A percentile compares a stretch with the other conserved stretches of the same genome.
phyloP scores from a whole-genome alignment of 371 early-diverging fungal genomes.

The Umbelopsis sp. region DNA sequence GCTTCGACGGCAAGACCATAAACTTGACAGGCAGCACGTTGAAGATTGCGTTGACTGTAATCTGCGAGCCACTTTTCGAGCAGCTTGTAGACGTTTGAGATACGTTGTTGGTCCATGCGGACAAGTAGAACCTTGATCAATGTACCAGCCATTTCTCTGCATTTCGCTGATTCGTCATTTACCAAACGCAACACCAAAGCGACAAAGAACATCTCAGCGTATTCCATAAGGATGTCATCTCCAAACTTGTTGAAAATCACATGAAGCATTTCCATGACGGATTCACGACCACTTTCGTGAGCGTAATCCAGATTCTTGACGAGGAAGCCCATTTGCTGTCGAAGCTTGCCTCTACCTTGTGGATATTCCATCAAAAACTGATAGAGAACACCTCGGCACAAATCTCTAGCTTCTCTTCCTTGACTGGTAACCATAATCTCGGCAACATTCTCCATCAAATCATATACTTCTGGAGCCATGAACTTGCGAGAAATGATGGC shows the following conservation, averaged over 20 bases:
- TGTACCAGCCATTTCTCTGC: constrained; percentile 85
- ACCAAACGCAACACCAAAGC: constrained; percentile 82
- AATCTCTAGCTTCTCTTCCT: constrained; percentile 74
- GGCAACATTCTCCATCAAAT: constrained; percentile 81
- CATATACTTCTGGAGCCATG: constrained; percentile 88
- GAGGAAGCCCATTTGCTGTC: constrained; percentile 83
- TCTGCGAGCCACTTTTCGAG: constrained; percentile 78
- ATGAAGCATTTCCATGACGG: constrained; percentile 85
- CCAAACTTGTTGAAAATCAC: constrained; percentile 79
- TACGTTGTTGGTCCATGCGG: constrained; percentile 57
- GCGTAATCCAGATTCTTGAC: constrained; percentile 88
- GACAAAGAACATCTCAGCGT: constrained; percentile 82
- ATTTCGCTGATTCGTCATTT: constrained; percentile 90
- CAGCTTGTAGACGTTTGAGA: constrained; percentile 61
- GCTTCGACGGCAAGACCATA: constrained; percentile 83
- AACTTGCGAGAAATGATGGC: constrained; percentile 86
- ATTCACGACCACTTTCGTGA: constrained; percentile 88
- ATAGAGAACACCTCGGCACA: constrained; percentile 80
- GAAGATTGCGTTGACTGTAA: constrained; percentile 57
- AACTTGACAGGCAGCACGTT: constrained; percentile 82
- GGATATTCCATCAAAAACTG: constrained; percentile 96
- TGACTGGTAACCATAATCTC: constrained; percentile 89
- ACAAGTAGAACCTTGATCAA: constrained; percentile 70
- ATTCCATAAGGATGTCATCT: constrained; percentile 73
- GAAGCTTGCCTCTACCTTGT: constrained; percentile 78